Conservation (phyloP, 306 rosid species). For the Trifolium pratense region DNA sequence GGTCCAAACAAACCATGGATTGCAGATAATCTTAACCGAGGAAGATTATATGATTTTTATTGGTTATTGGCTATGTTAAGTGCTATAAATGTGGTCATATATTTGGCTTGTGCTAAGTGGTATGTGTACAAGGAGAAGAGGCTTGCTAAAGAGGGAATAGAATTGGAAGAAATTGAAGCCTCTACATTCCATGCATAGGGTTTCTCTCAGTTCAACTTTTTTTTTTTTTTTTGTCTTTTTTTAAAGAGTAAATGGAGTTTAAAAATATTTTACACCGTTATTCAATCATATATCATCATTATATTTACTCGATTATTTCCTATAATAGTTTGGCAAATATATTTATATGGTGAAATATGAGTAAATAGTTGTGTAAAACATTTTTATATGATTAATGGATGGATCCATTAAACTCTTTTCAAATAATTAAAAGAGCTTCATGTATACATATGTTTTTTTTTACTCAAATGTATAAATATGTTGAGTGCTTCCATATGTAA, state of each 20-base stretch:
- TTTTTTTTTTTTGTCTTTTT: neutral
- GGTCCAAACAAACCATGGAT: slow-evolving; percentile 70
- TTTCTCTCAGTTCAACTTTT: neutral
- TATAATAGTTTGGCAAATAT: neutral
- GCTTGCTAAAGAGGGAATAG: slow-evolving; percentile 66
- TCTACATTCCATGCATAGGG: slow-evolving; percentile 49
- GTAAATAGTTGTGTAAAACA: neutral
- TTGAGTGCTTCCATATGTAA: neutral
- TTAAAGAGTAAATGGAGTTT: neutral
- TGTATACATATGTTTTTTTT: neutral
- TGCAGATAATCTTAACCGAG: slow-evolving; percentile 73
- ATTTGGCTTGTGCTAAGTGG: slow-evolving; percentile 73
- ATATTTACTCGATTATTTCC: neutral
- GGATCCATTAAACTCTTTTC: neutral
- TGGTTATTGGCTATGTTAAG: slow-evolving; percentile 81
- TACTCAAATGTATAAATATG: neutral
- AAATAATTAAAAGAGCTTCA: neutral
- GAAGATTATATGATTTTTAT: slow-evolving; percentile 82
- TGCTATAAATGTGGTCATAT: slow-evolving; percentile 66
- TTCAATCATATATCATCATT: neutral
- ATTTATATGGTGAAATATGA: neutral
- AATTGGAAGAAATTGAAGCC: slow-evolving; percentile 58
- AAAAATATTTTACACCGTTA: neutral
- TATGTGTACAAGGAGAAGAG: slow-evolving; percentile 86
- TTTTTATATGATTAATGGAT: neutral